phyloP scores from a whole-genome alignment of 495 filamentous ascomycete species.

The Hypoxylon crocopeplum region DNA sequence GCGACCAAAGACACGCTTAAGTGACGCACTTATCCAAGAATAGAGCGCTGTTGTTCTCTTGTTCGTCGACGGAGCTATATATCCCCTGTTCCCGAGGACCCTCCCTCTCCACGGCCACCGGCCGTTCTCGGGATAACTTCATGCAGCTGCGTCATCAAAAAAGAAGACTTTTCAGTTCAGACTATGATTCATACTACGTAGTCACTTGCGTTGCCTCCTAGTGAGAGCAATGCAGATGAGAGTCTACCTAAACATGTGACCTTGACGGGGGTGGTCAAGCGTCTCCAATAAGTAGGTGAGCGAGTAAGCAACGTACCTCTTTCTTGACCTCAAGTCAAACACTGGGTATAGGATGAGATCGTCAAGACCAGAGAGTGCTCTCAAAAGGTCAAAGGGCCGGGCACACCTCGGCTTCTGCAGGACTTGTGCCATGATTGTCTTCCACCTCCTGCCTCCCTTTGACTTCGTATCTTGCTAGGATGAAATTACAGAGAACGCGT shows the following conservation, averaged over 20 bases:
- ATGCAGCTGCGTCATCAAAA: not conserved
- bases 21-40: slow-evolving; percentile 24
- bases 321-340: slow-evolving; percentile 14
- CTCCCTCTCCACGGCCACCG: no score
- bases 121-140: not conserved
- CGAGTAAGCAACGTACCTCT: slow-evolving; percentile 35
- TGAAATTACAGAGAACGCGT: slow-evolving; percentile 21
- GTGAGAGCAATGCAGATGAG: slow-evolving; percentile 23
- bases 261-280: slow-evolving; percentile 9
- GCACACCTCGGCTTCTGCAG: no score
- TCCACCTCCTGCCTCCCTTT: no score
- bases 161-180: not conserved
- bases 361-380: slow-evolving; percentile 6
- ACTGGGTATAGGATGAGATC: slow-evolving; percentile 6
- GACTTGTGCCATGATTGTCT: no score
- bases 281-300: slow-evolving; percentile 37
- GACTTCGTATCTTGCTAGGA: slow-evolving; percentile 14
- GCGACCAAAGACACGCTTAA: slow-evolving; percentile 3
- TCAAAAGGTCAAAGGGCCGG: no score
- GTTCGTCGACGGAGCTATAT: no score
- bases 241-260: slow-evolving; percentile 36
- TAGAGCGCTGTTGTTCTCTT: no score
- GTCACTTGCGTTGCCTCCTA: slow-evolving; percentile 26
- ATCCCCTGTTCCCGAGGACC: no score
- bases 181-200: slow-evolving; percentile 37